These are phyloP conservation scores for Coemansia sp. DNA, from an alignment of 192 early-diverging fungal genomes.

Conservation along the genomic window DNA sequence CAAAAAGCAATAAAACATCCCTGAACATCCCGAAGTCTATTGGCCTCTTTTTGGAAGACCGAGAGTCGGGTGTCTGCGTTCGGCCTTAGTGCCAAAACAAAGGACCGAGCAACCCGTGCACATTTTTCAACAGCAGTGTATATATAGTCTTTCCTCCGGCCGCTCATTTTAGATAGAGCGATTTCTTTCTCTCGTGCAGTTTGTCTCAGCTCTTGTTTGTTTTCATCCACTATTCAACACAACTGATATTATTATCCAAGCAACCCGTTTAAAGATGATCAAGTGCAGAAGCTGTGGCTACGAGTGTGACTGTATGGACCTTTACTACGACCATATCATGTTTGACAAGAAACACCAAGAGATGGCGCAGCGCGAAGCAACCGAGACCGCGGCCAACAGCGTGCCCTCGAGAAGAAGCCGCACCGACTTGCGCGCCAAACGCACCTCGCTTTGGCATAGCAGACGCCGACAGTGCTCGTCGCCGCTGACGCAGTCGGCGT, in stretches of 20 bases:
- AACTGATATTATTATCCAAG: background rate
- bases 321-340: slow-evolving; percentile 58
- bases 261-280: slow-evolving; percentile 25
- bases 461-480: slow-evolving; percentile 5
- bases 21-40: too few relatives aligned
- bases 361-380: slow-evolving; percentile 32
- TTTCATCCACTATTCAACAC: background rate
- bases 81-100: background rate
- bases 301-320: slow-evolving; percentile 56
- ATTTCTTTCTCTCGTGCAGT: background rate
- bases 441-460: slow-evolving; percentile 28
- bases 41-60: too few relatives aligned
- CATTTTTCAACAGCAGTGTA: background rate
- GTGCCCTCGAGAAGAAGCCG: slow-evolving; percentile 6
- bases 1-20: too few relatives aligned
- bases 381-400: slow-evolving; percentile 7
- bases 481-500: background rate
- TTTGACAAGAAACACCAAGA: slow-evolving; percentile 47
- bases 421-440: slow-evolving; percentile 10
- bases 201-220: slow-evolving; percentile 4
- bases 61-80: too few relatives aligned
- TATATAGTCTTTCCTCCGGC: background rate
- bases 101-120: background rate
- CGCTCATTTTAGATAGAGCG: background rate
- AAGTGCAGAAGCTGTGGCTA: slow-evolving; percentile 50